Evolutionary conservation across 805 yeast genomes (phyloP).

Genomic region (Maudiozyma saulgeensis): DNA sequence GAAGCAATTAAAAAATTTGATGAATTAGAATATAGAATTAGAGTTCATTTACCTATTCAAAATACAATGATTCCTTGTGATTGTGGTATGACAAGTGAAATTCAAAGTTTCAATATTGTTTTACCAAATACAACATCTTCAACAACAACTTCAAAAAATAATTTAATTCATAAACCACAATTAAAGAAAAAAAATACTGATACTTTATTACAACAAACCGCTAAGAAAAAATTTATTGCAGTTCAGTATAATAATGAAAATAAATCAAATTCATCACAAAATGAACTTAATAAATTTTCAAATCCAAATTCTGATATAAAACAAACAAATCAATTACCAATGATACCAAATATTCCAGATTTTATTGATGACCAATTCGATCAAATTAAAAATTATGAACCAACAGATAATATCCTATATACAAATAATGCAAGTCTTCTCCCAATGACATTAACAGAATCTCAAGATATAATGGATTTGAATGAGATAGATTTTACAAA

Average conservation of each 20-base stretch:
- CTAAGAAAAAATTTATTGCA: slow-evolving; percentile 13
- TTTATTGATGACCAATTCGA: slow-evolving; percentile 2
- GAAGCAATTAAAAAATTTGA: slow-evolving; percentile 29
- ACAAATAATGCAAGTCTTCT: not conserved
- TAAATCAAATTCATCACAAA: not conserved
- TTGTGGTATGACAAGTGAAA: slow-evolving; percentile 31
- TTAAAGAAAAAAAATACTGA: slow-evolving; percentile 9
- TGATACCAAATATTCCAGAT: not conserved
- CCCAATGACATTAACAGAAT: not conserved
- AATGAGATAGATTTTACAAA: slow-evolving; percentile 31
- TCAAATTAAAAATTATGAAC: not conserved
- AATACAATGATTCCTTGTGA: slow-evolving; percentile 29
- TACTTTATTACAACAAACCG: slow-evolving; percentile 10
- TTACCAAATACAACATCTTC: slow-evolving; percentile 15
- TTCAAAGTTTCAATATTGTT: slow-evolving; percentile 27
- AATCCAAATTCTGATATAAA: not conserved
- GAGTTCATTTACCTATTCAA: slow-evolving; percentile 26
- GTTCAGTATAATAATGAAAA: not conserved
- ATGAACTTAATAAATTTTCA: no score
- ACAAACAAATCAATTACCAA: not conserved
- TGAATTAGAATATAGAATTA: slow-evolving; percentile 28
- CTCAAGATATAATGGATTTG: slow-evolving; percentile 8
- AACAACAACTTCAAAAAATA: not conserved
- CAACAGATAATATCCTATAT: not conserved
- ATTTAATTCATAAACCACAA: slow-evolving; percentile 10